Evolutionary conservation across 2,329 filamentous ascomycete species (phyloP).

Genomic region (Colletotrichum sojae): DNA sequence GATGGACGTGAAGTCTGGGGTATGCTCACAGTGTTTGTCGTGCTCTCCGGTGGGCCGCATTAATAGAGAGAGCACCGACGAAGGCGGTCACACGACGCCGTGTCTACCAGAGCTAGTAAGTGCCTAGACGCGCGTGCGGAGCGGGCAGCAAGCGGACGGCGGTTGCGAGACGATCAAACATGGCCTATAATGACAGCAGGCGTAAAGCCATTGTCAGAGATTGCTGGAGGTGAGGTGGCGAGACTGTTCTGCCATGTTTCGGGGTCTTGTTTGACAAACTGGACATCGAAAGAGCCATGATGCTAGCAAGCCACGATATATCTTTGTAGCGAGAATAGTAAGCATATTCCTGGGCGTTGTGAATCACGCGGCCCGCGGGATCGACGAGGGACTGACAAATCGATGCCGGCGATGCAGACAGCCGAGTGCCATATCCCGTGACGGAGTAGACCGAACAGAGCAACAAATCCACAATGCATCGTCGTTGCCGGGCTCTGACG

Average conservation of each 20-base stretch:
- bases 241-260: conserved; percentile 25
- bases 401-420: too few species aligned
- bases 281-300: background rate
- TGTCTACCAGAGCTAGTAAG: background rate
- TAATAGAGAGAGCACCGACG: conserved; percentile 25
- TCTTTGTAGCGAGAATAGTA: background rate
- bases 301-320: conserved; percentile 4
- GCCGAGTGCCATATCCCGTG: too few species aligned
- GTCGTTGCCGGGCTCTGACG: background rate
- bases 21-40: background rate
- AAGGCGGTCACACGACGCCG: conserved; percentile 31
- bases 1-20: background rate
- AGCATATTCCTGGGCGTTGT: conserved; percentile 10
- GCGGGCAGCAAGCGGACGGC: background rate
- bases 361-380: conserved; percentile 8
- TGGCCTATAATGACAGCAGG: conserved; percentile 17
- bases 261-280: conserved; percentile 17
- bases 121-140: background rate
- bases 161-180: conserved; percentile 22
- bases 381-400: background rate
- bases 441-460: too few species aligned
- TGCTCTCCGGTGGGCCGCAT: conserved; percentile 12
- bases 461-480: background rate
- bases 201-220: conserved; percentile 19
- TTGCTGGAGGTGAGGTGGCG: conserved; percentile 15